Evolutionary conservation across 192 early-diverging fungal species (phyloP).

Genomic region (Thoreauomyces humboldtii): DNA sequence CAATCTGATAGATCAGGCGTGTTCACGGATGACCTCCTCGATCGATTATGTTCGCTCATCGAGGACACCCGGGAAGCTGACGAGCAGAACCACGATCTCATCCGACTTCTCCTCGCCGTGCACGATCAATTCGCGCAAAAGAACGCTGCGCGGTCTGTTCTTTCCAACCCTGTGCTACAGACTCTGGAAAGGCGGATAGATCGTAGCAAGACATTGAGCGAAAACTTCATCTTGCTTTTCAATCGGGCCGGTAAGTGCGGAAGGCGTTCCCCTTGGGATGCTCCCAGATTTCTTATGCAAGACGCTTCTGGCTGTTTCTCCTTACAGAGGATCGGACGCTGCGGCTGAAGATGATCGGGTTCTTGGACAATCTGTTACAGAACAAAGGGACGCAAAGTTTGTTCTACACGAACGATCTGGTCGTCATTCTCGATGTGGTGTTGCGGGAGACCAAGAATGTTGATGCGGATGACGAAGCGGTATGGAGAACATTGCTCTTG

Average conservation of each 20-base stretch:
- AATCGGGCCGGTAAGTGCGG: slow-evolving; percentile 74
- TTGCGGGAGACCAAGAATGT: slow-evolving; percentile 79
- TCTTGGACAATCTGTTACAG: slow-evolving; percentile 71
- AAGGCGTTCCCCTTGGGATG: background rate
- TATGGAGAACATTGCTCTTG: slow-evolving; percentile 8
- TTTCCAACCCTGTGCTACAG: slow-evolving; percentile 53
- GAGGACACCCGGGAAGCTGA: slow-evolving; percentile 57
- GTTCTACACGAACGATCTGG: slow-evolving; percentile 91
- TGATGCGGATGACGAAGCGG: slow-evolving; percentile 61
- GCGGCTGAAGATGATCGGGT: slow-evolving; percentile 47
- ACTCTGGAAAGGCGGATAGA: slow-evolving; percentile 50
- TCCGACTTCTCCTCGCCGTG: slow-evolving; percentile 49
- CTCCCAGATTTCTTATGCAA: no score
- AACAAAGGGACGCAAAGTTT: slow-evolving; percentile 59
- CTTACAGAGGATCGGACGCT: slow-evolving; percentile 7
- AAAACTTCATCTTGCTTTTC: slow-evolving; percentile 88
- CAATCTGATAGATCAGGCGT: no score
- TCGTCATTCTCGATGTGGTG: slow-evolving; percentile 81
- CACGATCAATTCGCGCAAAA: slow-evolving; percentile 70
- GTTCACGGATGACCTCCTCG: slow-evolving; percentile 46
- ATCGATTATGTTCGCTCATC: slow-evolving; percentile 55
- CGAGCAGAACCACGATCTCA: slow-evolving; percentile 51
- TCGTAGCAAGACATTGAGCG: slow-evolving; percentile 75
- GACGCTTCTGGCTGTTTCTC: background rate
- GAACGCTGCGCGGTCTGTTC: slow-evolving; percentile 32